Base-by-base conservation (phyloP, 139 green algal species). In the Eudorina sp. region DNA sequence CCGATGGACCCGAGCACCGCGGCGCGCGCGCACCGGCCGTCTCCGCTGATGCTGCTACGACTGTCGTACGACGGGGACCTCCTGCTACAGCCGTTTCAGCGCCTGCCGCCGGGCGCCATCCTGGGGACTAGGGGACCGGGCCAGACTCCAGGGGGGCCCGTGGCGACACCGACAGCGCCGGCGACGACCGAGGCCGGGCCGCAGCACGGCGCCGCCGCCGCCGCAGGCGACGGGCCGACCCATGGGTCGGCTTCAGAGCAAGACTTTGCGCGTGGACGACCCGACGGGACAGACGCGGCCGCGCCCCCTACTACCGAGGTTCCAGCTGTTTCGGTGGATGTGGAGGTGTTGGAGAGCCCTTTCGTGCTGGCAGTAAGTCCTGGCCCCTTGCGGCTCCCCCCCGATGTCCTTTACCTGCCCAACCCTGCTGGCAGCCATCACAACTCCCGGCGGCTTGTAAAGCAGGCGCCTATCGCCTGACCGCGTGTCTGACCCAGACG, bases 41-140 rank as follows among this genome's bases (percentile, higher is more conserved):
- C 40, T 7, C 55, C 40, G 27, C 53, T 70, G 78, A 31, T 85
- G 55, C 78, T 85, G 14, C 38, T 85, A 25, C 78, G 78, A 2
- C 55, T 75, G 41, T 85, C 78, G 25, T 60, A 85, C 78, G 78
- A 85, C 41, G 78, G 78, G 21, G 78, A 85, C 58, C 40, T 85
- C 27, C 27, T 60, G 55, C 55, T 85, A 40, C 78, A 85, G 78
- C 27, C 55, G 3, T 43, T 85, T 8, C 18, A 1, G 29, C 55
- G 78, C 31, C 55, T 58, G 41, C 38, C 55, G 27, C 55, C 78
- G 5, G 38, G 78, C 7, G 25, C 74, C 7, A 23, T 48, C 29
- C 74, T 82, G 13, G 25, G 23, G 11, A 82, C 70, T 19, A 55
- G 4, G 4, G 5, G 4, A 3, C n/a, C n/a, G n/a, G n/a, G n/a